These are phyloP conservation scores for Bryoglossum gracile DNA, from an alignment of 495 filamentous ascomycete species.

Conservation along the genomic window DNA sequence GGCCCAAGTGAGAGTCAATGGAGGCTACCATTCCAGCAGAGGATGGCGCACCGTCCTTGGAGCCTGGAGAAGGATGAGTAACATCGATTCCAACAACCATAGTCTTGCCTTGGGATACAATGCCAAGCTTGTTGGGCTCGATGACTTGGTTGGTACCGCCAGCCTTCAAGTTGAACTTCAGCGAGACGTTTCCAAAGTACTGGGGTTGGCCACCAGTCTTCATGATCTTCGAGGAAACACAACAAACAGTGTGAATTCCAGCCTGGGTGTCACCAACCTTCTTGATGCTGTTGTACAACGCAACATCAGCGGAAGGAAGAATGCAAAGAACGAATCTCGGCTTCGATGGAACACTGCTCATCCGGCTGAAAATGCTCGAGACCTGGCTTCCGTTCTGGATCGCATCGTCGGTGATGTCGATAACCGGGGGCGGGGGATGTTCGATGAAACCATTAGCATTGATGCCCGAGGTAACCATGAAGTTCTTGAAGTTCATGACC, in stretches of 20 bases:
- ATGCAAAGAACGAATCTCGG: conserved; percentile 56
- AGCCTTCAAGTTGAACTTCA: conserved; percentile 84
- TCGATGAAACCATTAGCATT: conserved; percentile 32
- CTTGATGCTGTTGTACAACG: conserved; percentile 64
- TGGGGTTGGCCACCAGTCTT: conserved; percentile 34
- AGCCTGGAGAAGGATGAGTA: conserved; percentile 76
- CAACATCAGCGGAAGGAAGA: conserved; percentile 42
- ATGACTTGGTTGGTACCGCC: conserved; percentile 72
- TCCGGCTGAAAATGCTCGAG: conserved; percentile 6
- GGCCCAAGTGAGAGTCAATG: conserved; percentile 50
- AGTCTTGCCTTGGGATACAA: conserved; percentile 57
- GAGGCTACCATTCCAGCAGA: conserved; percentile 72
- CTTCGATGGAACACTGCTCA: conserved; percentile 16
- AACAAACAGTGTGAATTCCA: conserved; percentile 61
- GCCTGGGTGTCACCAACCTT: conserved; percentile 51
- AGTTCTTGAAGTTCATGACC: conserved; percentile 26
- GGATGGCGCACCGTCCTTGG: conserved; percentile 50
- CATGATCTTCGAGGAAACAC: conserved; percentile 44
- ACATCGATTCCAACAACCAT: conserved; percentile 89
- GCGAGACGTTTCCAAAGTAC: conserved; percentile 65
- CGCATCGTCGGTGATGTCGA: conserved; percentile 13
- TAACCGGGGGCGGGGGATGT: background rate
- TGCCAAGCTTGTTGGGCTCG: conserved; percentile 36
- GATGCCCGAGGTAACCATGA: conserved; percentile 30
- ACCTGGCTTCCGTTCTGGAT: conserved; percentile 15